These are phyloP conservation scores for Strobilomyces dryophilus DNA, from an alignment of 768 basidiomycete genomes.

Conservation along the genomic window DNA sequence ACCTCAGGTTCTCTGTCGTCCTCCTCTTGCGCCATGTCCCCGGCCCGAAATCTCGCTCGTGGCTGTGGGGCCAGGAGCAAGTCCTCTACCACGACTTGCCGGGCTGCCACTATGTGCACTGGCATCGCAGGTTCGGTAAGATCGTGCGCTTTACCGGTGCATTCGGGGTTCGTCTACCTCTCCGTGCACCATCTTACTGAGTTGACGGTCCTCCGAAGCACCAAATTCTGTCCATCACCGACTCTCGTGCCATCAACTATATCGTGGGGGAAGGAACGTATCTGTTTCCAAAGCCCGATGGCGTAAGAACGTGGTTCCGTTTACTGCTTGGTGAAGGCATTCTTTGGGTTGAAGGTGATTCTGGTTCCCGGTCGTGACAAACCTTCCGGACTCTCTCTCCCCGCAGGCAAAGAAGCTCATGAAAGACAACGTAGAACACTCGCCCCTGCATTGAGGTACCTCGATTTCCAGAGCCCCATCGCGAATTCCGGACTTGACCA, in stretches of 20 bases:
- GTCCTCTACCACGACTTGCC: constrained; percentile 47
- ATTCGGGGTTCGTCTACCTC: constrained; percentile 41
- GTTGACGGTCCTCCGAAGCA: constrained; percentile 35
- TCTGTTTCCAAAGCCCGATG: constrained; percentile 57
- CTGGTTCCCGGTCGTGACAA: not conserved
- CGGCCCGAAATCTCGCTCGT: constrained; percentile 46
- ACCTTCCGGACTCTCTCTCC: constrained; percentile 1
- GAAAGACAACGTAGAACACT: constrained; percentile 50
- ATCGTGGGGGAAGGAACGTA: constrained; percentile 55
- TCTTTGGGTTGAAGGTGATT: constrained; percentile 59
- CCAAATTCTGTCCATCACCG: constrained; percentile 54
- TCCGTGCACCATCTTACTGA: constrained; percentile 10
- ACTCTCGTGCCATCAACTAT: constrained; percentile 48
- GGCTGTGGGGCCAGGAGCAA: constrained; percentile 63
- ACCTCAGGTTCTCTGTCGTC: constrained; percentile 33
- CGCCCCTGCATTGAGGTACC: constrained; percentile 56
- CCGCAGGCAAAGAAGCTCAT: constrained; percentile 50
- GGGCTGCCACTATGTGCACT: constrained; percentile 47
- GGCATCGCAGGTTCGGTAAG: constrained; percentile 52
- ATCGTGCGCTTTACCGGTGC: constrained; percentile 54
- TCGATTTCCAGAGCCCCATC: not conserved
- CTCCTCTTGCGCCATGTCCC: constrained; percentile 43
- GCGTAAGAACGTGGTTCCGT: constrained; percentile 62
- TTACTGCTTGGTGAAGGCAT: constrained; percentile 60
- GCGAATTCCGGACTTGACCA: not conserved